Conservation (phyloP, 352 stramenopile species). For the Phytophthora fragariae region DNA sequence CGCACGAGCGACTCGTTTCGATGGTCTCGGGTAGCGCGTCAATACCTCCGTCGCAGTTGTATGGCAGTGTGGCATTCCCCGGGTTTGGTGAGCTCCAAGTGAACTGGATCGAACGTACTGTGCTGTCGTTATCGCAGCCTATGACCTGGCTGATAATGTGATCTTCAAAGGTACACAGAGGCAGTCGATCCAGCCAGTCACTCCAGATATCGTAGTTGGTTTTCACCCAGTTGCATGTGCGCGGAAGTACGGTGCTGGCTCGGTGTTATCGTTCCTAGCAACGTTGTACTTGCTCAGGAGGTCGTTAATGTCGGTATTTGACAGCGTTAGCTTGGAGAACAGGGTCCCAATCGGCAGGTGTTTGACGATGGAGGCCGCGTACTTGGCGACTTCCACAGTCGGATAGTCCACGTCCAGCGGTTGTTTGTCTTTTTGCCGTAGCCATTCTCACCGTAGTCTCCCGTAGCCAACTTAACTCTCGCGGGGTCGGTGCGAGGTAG, state of each 20-base stretch:
- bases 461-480: conserved; percentile 40
- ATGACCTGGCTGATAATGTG: conserved; percentile 41
- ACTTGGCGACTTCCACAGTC: conserved; percentile 44
- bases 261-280: conserved; percentile 4
- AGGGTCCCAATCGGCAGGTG: conserved; percentile 31
- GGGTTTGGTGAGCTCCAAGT: conserved; percentile 50
- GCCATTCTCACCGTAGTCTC: conserved; percentile 56
- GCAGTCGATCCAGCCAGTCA: conserved; percentile 51
- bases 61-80: conserved; percentile 39
- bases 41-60: conserved; percentile 55
- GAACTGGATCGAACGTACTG: conserved; percentile 40
- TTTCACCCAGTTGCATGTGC: conserved; percentile 60
- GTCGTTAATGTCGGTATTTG: conserved; percentile 50
- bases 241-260: conserved; percentile 43
- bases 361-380: conserved; percentile 38
- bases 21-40: conserved; percentile 32
- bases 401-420: conserved; percentile 55
- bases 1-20: conserved; percentile 52
- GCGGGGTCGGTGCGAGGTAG: conserved; percentile 45
- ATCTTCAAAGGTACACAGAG: conserved; percentile 38
- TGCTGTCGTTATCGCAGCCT: conserved; percentile 35
- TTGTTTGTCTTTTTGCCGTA: conserved; percentile 58
- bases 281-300: conserved; percentile 41
- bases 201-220: conserved; percentile 60
- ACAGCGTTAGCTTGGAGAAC: conserved; percentile 43